Percentiles rank a stretch among this genome's conserved stretches.
phyloP scores from a whole-genome alignment of 1,139 yeast species.

The Nakaseomyces nivariensis region DNA sequence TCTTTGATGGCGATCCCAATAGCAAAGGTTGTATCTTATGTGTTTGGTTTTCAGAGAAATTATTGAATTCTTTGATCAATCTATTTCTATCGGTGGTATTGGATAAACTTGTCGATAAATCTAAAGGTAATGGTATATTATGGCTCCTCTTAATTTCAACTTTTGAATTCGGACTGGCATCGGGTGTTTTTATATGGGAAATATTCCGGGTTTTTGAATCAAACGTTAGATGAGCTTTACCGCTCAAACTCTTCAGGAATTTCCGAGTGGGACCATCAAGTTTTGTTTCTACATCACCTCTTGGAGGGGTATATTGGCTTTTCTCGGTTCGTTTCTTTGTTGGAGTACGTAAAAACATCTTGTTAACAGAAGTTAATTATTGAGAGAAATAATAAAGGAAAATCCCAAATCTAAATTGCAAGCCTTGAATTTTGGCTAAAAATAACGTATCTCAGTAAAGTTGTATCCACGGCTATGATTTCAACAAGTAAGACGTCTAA shows the following conservation, averaged over 20 bases:
- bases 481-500: no score
- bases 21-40: background rate
- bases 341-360: constrained; percentile 7
- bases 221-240: constrained; percentile 10
- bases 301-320: constrained; percentile 28
- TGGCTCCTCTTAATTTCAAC: constrained; percentile 5
- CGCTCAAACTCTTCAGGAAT: constrained; percentile 21
- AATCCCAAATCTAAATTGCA: no score
- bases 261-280: constrained; percentile 14
- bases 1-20: background rate
- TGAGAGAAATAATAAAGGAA: background rate
- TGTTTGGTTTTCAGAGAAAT: background rate
- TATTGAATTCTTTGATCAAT: background rate
- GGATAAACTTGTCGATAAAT: constrained; percentile 8
- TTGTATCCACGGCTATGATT: no score
- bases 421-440: no score
- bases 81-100: background rate
- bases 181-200: background rate
- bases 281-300: constrained; percentile 14
- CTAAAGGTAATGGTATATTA: constrained; percentile 18
- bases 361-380: background rate
- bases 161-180: background rate
- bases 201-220: background rate
- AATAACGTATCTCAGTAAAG: no score
- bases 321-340: constrained; percentile 16